Percentiles rank a stretch among this genome's conserved stretches.
Evolutionary conservation across 176 grass and related monocot genomes (phyloP).

Genomic region (Cenchrus fungigraminus): DNA sequence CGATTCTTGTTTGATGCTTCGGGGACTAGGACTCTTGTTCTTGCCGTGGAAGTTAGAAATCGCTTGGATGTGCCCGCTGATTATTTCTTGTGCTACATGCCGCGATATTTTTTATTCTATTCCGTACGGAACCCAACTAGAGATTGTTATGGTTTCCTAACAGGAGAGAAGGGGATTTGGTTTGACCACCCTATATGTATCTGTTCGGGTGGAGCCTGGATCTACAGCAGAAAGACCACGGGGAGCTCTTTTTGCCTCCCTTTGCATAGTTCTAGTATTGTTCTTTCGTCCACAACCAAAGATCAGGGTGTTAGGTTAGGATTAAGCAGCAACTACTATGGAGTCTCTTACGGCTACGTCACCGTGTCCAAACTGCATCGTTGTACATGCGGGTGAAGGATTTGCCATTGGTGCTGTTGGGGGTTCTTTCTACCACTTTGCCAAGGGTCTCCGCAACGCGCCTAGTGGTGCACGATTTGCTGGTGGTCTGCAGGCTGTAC

Average conservation of each 20-base stretch:
- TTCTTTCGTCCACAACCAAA: not conserved
- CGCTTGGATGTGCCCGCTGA: not conserved
- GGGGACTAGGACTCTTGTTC: not conserved
- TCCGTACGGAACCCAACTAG: conserved; percentile 5
- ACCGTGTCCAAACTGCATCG: conserved; percentile 52
- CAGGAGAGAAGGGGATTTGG: not conserved
- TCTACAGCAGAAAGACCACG: not conserved
- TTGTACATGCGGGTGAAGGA: conserved; percentile 20
- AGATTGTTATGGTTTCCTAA: not conserved
- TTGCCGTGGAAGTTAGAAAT: conserved; percentile 10
- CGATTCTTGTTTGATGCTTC: not conserved
- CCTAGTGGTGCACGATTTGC: conserved; percentile 44
- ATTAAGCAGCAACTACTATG: conserved; percentile 9
- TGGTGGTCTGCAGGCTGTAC: conserved; percentile 38
- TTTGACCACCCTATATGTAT: conserved; percentile 19
- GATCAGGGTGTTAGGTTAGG: not conserved
- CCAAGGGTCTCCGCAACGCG: conserved; percentile 52
- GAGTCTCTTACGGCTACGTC: conserved; percentile 22
- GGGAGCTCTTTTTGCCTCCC: not conserved
- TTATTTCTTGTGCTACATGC: conserved; percentile 23
- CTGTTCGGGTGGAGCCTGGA: not conserved
- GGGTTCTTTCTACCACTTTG: conserved; percentile 53
- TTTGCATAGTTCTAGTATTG: not conserved
- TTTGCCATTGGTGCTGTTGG: conserved; percentile 56
- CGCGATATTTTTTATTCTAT: not conserved